Percentiles rank a stretch among this genome's conserved stretches.
These are phyloP conservation scores for Platanthera zijinensis DNA, from an alignment of 106 monocot species.

Conservation along the genomic window DNA sequence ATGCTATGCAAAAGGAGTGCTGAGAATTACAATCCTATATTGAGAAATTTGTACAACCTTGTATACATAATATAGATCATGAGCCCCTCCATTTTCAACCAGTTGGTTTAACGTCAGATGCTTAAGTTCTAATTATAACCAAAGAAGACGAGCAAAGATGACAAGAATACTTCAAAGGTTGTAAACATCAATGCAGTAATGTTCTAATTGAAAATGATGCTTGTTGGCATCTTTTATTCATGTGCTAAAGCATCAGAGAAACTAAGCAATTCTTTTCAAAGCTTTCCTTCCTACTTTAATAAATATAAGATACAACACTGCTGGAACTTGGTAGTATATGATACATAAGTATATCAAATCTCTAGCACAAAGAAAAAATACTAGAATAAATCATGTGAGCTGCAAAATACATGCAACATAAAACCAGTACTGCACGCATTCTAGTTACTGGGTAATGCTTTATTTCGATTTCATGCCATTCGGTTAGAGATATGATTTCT, in stretches of 20 bases:
- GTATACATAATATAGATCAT: too few species aligned
- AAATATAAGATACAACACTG: not conserved
- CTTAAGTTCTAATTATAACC: not conserved
- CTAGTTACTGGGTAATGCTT: not conserved
- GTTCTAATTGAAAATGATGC: not conserved
- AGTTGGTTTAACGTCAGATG: too few species aligned
- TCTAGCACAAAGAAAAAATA: not conserved
- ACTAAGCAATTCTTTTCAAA: not conserved
- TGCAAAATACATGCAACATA: not conserved
- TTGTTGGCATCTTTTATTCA: not conserved
- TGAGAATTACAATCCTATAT: too few species aligned
- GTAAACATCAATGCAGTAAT: not conserved
- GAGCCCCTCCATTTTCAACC: too few species aligned
- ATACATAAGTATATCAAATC: not conserved
- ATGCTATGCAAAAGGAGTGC: too few species aligned
- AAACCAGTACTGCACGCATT: not conserved
- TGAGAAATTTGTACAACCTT: too few species aligned
- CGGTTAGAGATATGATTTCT: not conserved
- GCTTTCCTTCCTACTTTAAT: not conserved
- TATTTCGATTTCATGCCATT: not conserved
- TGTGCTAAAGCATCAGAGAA: not conserved
- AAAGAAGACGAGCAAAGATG: not conserved
- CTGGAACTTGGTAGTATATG: not conserved
- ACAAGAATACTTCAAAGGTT: not conserved
- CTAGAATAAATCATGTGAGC: not conserved